phyloP scores from a whole-genome alignment of 2,329 filamentous ascomycete genomes.

The Waltergamsia citrina region DNA sequence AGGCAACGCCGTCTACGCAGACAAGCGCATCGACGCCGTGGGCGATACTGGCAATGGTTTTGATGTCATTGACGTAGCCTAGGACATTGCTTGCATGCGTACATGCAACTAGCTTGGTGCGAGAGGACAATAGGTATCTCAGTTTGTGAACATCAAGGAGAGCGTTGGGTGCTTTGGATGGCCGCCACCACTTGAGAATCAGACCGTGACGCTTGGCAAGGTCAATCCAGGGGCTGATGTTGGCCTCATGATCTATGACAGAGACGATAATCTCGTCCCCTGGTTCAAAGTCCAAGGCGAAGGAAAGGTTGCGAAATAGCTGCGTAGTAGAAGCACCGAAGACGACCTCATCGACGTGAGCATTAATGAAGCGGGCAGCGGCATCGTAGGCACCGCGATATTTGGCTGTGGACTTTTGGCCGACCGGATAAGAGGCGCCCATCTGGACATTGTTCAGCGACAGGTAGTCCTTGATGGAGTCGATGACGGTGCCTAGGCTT shows the following conservation, averaged over 20 bases:
- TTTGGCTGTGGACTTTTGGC: slow-evolving; percentile 46
- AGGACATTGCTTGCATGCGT: slow-evolving; percentile 69
- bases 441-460: slow-evolving; percentile 64
- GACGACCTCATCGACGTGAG: slow-evolving; percentile 56
- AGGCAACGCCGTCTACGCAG: slow-evolving; percentile 68
- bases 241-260: slow-evolving; percentile 68
- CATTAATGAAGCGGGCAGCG: slow-evolving; percentile 63
- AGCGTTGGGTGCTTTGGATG: slow-evolving; percentile 39
- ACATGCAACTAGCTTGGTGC: slow-evolving; percentile 61
- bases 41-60: slow-evolving; percentile 42
- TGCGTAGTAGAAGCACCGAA: slow-evolving; percentile 69
- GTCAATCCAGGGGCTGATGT: slow-evolving; percentile 64
- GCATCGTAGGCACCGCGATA: slow-evolving; percentile 53
- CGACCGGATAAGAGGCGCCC: slow-evolving; percentile 57
- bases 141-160: slow-evolving; percentile 49
- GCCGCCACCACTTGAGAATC: slow-evolving; percentile 61
- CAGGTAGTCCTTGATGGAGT: slow-evolving; percentile 58
- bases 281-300: slow-evolving; percentile 37
- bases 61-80: slow-evolving; percentile 58
- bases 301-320: slow-evolving; percentile 62
- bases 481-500: slow-evolving; percentile 54
- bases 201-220: slow-evolving; percentile 53
- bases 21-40: slow-evolving; percentile 45
- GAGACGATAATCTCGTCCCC: slow-evolving; percentile 64
- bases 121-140: slow-evolving; percentile 45